Base-by-base conservation (phyloP, 805 yeast genomes). In the Wickerhamomyces strasburgensis region DNA sequence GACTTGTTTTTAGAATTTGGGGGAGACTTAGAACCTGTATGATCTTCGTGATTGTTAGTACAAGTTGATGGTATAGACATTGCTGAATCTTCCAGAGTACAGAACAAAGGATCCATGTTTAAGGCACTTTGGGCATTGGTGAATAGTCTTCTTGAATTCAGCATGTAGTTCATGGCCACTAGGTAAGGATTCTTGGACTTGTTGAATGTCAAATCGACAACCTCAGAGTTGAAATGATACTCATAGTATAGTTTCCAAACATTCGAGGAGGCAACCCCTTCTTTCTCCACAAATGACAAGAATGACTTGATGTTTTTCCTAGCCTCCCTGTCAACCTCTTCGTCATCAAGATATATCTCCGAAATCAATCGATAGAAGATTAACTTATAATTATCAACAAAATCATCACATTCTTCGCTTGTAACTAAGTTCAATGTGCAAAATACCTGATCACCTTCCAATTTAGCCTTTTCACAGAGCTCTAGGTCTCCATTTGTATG, bases 1-100 rank as follows among this genome's bases (percentile, higher is more conserved):
- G 49, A 23, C 16, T 43, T 52, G n/a, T 23, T 23, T 18, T 43
- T 48, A 5, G 41, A 24, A 5, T 16, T 15, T 14, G 37, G 43
- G 5, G 40, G 34, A 13, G 42, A 23, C n/a, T n/a, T n/a, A 7
- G 34, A 19, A 3, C 19, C 15, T 5, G 16, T 6, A n/a, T n/a
- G n/a, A n/a, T n/a, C n/a, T 14, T 33, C 37, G 3, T 14, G 26
- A 19, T 40, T 39, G 23, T 37, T 27, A 30, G 51, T 37, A 27
- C 10, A 21, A 8, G 46, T 46, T 21, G 70, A 60, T 0, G 78
- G 76, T 8, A 69, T 52, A 0, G 73, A 65, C 37, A 72, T 52
- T 0, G 72, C 75, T 1, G 79, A 70, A 26, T 75, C 80, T 33
- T 63, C 70, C 29, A 74, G 44, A 6, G 68, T 65, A 4, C 72